Conservation (phyloP, 2,329 filamentous ascomycete species). For the Exserohilum rostratum region DNA sequence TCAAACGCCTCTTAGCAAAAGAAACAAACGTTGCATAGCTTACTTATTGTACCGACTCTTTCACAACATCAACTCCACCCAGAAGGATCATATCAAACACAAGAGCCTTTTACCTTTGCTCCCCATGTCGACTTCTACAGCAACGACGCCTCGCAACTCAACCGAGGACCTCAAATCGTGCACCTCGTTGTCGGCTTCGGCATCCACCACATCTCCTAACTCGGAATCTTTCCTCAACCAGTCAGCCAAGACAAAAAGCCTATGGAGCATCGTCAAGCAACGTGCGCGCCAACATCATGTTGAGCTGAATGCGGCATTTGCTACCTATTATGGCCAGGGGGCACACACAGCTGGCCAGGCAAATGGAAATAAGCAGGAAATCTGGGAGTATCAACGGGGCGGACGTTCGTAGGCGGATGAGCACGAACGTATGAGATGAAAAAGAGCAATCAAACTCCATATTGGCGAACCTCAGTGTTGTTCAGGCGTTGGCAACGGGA, state of each 20-base stretch:
- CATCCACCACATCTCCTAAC: slow-evolving; percentile 5
- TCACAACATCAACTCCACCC: background rate
- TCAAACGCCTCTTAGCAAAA: background rate
- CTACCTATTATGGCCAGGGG: slow-evolving; percentile 27
- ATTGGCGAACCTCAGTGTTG: too few species aligned
- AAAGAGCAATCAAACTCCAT: background rate
- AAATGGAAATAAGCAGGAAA: slow-evolving; percentile 9
- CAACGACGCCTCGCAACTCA: slow-evolving; percentile 27
- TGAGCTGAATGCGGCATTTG: slow-evolving; percentile 28
- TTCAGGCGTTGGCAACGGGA: too few species aligned
- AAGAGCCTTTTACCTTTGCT: background rate
- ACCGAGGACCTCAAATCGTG: slow-evolving; percentile 20
- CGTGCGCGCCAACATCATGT: slow-evolving; percentile 30
- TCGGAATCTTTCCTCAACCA: background rate
- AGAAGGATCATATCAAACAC: too few species aligned
- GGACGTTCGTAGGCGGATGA: background rate
- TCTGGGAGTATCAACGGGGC: slow-evolving; percentile 27
- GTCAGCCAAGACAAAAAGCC: slow-evolving; percentile 7
- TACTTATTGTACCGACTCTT: background rate
- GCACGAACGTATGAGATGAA: too few species aligned
- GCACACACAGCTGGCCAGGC: background rate
- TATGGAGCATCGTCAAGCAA: slow-evolving; percentile 26
- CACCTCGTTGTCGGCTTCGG: slow-evolving; percentile 4
- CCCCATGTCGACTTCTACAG: slow-evolving; percentile 18
- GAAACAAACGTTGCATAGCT: background rate